A percentile compares a stretch with the other conserved stretches of the same genome.
Evolutionary conservation across 371 early-diverging fungal genomes (phyloP).

Genomic region (Thermomucor indicae-seudaticae): DNA sequence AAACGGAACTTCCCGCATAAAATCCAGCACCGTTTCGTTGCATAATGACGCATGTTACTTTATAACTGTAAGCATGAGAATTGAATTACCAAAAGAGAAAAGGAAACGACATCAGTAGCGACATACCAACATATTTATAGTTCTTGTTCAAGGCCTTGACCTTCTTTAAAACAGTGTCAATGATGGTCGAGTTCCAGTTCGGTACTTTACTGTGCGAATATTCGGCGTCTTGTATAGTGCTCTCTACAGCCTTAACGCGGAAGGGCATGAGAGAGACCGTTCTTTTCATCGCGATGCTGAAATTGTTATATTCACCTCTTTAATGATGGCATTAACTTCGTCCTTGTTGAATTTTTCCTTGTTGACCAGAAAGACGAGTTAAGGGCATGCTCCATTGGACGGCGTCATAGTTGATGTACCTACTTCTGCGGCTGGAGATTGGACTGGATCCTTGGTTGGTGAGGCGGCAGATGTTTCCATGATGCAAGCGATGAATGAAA

Average conservation of each 20-base stretch:
- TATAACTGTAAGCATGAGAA: background rate
- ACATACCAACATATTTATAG: slow-evolving; percentile 72
- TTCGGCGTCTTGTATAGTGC: slow-evolving; percentile 55
- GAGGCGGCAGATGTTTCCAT: too few species aligned
- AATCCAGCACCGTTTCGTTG: slow-evolving; percentile 77
- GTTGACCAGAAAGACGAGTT: too few species aligned
- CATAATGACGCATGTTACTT: slow-evolving; percentile 71
- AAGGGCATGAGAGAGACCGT: too few species aligned
- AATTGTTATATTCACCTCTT: slow-evolving; percentile 9
- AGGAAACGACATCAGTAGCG: background rate
- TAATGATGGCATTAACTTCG: slow-evolving; percentile 9
- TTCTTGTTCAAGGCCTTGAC: slow-evolving; percentile 61
- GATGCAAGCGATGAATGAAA: too few species aligned
- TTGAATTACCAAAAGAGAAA: background rate
- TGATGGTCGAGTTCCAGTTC: slow-evolving; percentile 65
- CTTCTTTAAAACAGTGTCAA: slow-evolving; percentile 61
- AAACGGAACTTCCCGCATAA: slow-evolving; percentile 69
- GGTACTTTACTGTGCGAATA: slow-evolving; percentile 69
- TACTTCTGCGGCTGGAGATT: too few species aligned
- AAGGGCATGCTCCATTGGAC: too few species aligned
- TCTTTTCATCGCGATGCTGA: background rate
- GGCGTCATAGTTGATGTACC: too few species aligned
- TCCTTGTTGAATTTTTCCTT: slow-evolving; percentile 13
- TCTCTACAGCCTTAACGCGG: slow-evolving; percentile 67
- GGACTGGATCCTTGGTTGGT: too few species aligned